These are phyloP conservation scores for Xylariaceae sp. DNA, from an alignment of 2,329 filamentous ascomycete genomes.

Conservation along the genomic window DNA sequence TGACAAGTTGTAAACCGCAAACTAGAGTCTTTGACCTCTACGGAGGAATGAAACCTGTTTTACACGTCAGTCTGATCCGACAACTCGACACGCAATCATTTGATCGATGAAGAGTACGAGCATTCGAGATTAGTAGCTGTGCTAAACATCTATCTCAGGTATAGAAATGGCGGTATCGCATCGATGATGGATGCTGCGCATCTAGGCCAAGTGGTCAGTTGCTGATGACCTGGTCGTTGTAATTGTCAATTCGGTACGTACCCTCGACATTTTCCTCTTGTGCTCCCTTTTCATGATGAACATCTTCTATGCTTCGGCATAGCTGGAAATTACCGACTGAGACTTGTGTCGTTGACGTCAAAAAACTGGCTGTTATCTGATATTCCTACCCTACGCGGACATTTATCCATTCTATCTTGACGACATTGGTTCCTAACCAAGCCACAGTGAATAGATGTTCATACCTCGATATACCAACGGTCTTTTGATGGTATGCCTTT, in stretches of 20 bases:
- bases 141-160: slow-evolving; percentile 16
- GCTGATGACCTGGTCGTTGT: neutral
- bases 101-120: neutral
- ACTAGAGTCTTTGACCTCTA: slow-evolving; percentile 91
- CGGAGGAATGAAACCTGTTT: slow-evolving; percentile 75
- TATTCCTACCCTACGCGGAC: slow-evolving; percentile 23
- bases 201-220: slow-evolving; percentile 5
- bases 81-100: slow-evolving; percentile 7
- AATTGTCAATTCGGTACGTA: slow-evolving; percentile 10
- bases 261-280: neutral
- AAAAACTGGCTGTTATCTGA: slow-evolving; percentile 82
- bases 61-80: slow-evolving; percentile 87
- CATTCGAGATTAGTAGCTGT: slow-evolving; percentile 17
- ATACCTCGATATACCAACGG: too few relatives aligned
- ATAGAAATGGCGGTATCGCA: slow-evolving; percentile 1
- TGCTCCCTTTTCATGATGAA: slow-evolving; percentile 53
- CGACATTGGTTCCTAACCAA: slow-evolving; percentile 21
- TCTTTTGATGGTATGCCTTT: too few relatives aligned
- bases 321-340: slow-evolving; percentile 98
- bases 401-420: neutral
- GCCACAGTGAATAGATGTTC: slow-evolving; percentile 5
- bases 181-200: neutral
- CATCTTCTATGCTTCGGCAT: slow-evolving; percentile 59
- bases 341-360: slow-evolving; percentile 68
- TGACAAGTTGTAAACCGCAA: slow-evolving; percentile 76